Percentiles rank a stretch among this genome's conserved stretches.
phyloP scores from a whole-genome alignment of 2,329 filamentous ascomycete species.

The Aureobasidium mangrovei region DNA sequence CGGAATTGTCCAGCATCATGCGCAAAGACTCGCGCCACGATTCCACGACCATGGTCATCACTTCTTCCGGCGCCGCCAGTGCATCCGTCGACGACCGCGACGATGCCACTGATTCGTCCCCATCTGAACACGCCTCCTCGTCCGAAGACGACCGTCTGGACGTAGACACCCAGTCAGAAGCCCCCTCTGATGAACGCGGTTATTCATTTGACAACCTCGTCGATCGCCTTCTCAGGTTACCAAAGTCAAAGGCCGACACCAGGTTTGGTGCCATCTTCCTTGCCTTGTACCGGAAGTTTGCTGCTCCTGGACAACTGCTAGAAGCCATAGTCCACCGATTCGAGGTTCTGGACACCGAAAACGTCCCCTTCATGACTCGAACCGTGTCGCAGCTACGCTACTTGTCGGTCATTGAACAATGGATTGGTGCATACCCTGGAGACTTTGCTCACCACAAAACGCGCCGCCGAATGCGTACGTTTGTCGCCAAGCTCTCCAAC shows the following conservation, averaged over 20 bases:
- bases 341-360: slow-evolving; percentile 59
- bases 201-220: slow-evolving; percentile 52
- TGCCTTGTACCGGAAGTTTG: slow-evolving; percentile 89
- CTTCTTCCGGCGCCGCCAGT: slow-evolving; percentile 28
- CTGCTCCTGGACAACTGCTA: slow-evolving; percentile 69
- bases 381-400: slow-evolving; percentile 76
- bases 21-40: slow-evolving; percentile 25
- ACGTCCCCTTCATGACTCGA: slow-evolving; percentile 61
- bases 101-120: slow-evolving; percentile 46
- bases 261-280: slow-evolving; percentile 87
- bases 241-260: slow-evolving; percentile 75
- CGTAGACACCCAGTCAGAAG: slow-evolving; percentile 15
- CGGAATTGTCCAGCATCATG: slow-evolving; percentile 33
- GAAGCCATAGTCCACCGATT: slow-evolving; percentile 69
- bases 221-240: slow-evolving; percentile 73
- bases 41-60: slow-evolving; percentile 24
- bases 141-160: slow-evolving; percentile 50
- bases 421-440: slow-evolving; percentile 82
- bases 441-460: slow-evolving; percentile 80
- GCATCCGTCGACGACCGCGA: slow-evolving; percentile 40
- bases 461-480: slow-evolving; percentile 61
- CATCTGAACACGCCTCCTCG: slow-evolving; percentile 55
- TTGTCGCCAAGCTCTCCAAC: slow-evolving; percentile 64
- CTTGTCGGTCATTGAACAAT: slow-evolving; percentile 75
- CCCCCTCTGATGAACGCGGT: slow-evolving; percentile 49